These are phyloP conservation scores for Suhomyces bokatorum DNA, from an alignment of 1,139 yeast species.

Conservation along the genomic window DNA sequence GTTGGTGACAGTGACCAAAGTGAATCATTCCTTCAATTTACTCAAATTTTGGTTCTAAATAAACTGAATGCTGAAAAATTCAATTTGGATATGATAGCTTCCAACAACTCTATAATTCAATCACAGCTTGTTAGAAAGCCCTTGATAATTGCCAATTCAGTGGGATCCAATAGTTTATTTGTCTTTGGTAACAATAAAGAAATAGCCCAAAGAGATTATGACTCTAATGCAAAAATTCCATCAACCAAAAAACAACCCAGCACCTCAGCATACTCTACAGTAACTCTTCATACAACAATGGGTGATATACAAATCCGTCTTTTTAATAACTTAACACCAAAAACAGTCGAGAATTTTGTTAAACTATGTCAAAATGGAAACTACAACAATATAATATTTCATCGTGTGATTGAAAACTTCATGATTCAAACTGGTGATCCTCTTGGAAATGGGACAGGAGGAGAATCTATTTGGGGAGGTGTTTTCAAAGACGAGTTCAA, in stretches of 20 bases:
- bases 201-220: constrained; percentile 18
- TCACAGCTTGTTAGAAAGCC: constrained; percentile 34
- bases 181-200: constrained; percentile 28
- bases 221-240: constrained; percentile 13
- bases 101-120: constrained; percentile 37
- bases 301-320: constrained; percentile 47
- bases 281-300: constrained; percentile 42
- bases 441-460: constrained; percentile 51
- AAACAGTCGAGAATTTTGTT: constrained; percentile 47
- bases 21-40: constrained; percentile 24
- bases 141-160: constrained; percentile 34
- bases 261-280: constrained; percentile 13
- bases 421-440: constrained; percentile 60
- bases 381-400: constrained; percentile 45
- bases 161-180: constrained; percentile 30
- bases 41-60: constrained; percentile 16
- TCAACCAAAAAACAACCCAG: neutral
- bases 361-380: constrained; percentile 36
- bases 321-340: constrained; percentile 39
- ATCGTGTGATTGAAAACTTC: constrained; percentile 47
- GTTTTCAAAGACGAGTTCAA: constrained; percentile 46
- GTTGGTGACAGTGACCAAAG: constrained; percentile 34
- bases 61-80: constrained; percentile 17
- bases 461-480: constrained; percentile 47
- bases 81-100: constrained; percentile 36